Base-by-base conservation (phyloP, 2,329 filamentous ascomycete genomes). In the Fusarium floridanum region DNA sequence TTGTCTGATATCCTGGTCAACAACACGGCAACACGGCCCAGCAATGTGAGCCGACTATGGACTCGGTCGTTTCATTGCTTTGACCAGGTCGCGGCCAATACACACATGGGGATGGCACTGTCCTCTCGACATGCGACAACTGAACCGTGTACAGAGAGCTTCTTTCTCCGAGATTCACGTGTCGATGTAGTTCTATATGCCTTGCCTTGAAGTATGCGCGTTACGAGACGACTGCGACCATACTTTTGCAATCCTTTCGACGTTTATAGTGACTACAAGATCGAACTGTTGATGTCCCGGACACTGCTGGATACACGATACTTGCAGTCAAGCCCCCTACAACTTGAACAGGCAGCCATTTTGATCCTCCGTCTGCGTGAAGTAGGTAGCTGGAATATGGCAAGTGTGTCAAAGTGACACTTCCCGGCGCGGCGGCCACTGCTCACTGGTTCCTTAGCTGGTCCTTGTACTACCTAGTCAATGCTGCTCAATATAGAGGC, bases 401-500 rank as follows among this genome's bases (percentile, higher is more conserved):
- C 4, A 34, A 34, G 32, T 34, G 22, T 34, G 32, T 34, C 32
- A 3, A 34, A 34, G 32, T 12, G 32, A 34, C 32, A 34, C 32
- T 34, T 34, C 32, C 12, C 4, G 32, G 5, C 24, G 24, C 24
- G 24, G 24, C 29, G 10, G 29, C 10, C 10, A 32, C 29, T 32
- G 29, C 32, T 34, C 11, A 34, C 4, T 12, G 32, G 32, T 34
- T 12, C 73, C 91, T 88, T 67, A 82, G 86, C 3, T 78, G 71
- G 11, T 81, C 84, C 0, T 85, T 80, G 69, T 88, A 90, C 79
- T 91, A 89, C 0, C 88, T 91, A 89, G 0, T 88, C 89, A 48
- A 91, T 87, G 32, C 85, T 88, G 3, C 89, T 89, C 17, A 91
- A 83, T 12, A 34, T 34, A 12, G 32, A 34, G 32, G 32, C 11